A percentile compares a stretch with the other conserved stretches of the same genome.
Evolutionary conservation across 495 filamentous ascomycete species (phyloP).

Genomic region (Aspergillus carlsbadensis): DNA sequence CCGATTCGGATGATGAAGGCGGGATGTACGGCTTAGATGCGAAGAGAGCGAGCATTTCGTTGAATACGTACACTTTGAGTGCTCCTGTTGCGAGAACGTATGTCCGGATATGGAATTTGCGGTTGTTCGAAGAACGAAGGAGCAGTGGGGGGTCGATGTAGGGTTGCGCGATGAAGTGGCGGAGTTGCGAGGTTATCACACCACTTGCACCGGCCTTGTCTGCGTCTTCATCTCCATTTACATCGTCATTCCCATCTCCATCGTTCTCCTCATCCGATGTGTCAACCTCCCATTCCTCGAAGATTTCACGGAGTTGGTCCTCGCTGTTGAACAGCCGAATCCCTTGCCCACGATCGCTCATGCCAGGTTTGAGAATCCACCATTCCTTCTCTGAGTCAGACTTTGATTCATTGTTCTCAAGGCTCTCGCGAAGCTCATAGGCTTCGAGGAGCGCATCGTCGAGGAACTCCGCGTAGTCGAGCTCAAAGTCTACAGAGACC

Average conservation of each 20-base stretch:
- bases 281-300: conserved; percentile 81
- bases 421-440: conserved; percentile 76
- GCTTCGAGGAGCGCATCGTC: conserved; percentile 90
- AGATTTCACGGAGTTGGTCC: conserved; percentile 76
- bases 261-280: conserved; percentile 45
- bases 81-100: conserved; percentile 82
- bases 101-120: conserved; percentile 92
- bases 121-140: conserved; percentile 57
- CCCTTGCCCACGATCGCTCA: conserved; percentile 95
- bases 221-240: conserved; percentile 32
- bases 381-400: conserved; percentile 64
- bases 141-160: conserved; percentile 91
- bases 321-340: conserved; percentile 84
- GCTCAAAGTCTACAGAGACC: conserved; percentile 76
- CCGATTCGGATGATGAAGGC: conserved; percentile 23
- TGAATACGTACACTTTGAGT: conserved; percentile 82
- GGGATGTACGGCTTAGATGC: conserved; percentile 64
- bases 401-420: conserved; percentile 60
- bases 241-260: conserved; percentile 28
- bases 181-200: conserved; percentile 84
- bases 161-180: conserved; percentile 94
- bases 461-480: conserved; percentile 95
- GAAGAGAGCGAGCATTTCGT: conserved; percentile 89
- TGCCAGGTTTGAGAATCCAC: conserved; percentile 97
- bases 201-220: conserved; percentile 37